Evolutionary conservation across 257 asterid genomes (phyloP), one percentile per base, ranked within the genome.

Genomic region (Handroanthus guayacan): DNA sequence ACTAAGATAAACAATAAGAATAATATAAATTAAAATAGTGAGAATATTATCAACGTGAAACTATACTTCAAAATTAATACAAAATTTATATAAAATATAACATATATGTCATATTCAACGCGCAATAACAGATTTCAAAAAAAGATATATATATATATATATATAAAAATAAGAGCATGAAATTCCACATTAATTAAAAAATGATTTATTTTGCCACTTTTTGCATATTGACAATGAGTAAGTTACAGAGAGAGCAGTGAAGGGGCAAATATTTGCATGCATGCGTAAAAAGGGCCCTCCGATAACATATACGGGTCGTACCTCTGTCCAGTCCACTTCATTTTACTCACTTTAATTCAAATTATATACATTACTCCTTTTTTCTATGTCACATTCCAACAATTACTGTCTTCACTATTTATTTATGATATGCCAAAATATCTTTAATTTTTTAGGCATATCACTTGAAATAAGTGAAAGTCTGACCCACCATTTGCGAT

Each of bases 251-350:
- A 11, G 14, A 58, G 64, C 3, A 10, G 2, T 8, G 2, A 1
- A 31, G 13, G 1, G 55, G 37, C 10, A 9, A 5, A 44, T 5
- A 62, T 6, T 6, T 37, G 31, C 69, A 73, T 71, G 87, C 87
- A 84, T 81, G 87, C 87, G 87, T 68, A 67, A 75, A 78, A 84
- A 77, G 83, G 72, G 12, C 43, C 67, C 41, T 37, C 62, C 39
- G 5, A 2, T 12, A 13, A 10, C 63, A 80, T 65, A 69, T 48
- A 1, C 31, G 78, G 47, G 67, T 77, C 75, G 84, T 83, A 79
- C 87, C 84, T 73, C 44, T 73, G 85, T 80, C 76, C 84, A 80
- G 84, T 82, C 84, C 78, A 74, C 80, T 85, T 85, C 78, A 75
- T 64, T 74, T 80, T 54, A 31, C 9, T 45, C 17, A 70, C 89